These are phyloP conservation scores for Aureobasidium sp. DNA, from an alignment of 2,329 filamentous ascomycete species.

Conservation along the genomic window DNA sequence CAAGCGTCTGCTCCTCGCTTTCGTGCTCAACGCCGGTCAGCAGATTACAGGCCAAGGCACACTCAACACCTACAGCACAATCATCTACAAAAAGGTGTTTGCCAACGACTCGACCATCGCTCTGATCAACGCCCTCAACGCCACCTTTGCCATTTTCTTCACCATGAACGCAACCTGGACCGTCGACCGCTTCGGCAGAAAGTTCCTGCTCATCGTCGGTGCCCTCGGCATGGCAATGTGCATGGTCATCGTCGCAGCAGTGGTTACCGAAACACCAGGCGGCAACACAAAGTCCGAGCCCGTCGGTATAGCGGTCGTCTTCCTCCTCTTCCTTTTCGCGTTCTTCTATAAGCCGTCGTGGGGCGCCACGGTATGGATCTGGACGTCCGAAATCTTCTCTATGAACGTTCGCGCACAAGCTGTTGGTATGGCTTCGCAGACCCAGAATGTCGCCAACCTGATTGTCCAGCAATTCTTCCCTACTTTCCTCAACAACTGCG, in stretches of 20 bases:
- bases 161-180: constrained; percentile 68
- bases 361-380: constrained; percentile 66
- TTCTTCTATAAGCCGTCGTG: constrained; percentile 56
- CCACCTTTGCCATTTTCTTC: constrained; percentile 65
- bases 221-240: constrained; percentile 61
- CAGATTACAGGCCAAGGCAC: constrained; percentile 67
- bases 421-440: constrained; percentile 58
- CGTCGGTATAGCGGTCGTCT: constrained; percentile 62
- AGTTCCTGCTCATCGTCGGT: constrained; percentile 62
- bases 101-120: constrained; percentile 52
- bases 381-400: constrained; percentile 61
- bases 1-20: constrained; percentile 58
- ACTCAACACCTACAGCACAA: constrained; percentile 65
- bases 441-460: constrained; percentile 55
- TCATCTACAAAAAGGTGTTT: constrained; percentile 67
- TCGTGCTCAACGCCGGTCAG: constrained; percentile 63
- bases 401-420: constrained; percentile 68
- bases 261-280: constrained; percentile 54
- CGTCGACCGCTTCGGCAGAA: constrained; percentile 63
- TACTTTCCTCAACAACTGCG: constrained; percentile 54
- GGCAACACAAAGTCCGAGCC: constrained; percentile 45
- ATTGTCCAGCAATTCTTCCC: constrained; percentile 67
- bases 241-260: constrained; percentile 59
- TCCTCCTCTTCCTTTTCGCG: constrained; percentile 50
- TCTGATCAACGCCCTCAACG: constrained; percentile 68